A percentile compares a stretch with the other conserved stretches of the same genome.
Conservation (phyloP, 768 basidiomycete species). For the Pholiota microspora region DNA sequence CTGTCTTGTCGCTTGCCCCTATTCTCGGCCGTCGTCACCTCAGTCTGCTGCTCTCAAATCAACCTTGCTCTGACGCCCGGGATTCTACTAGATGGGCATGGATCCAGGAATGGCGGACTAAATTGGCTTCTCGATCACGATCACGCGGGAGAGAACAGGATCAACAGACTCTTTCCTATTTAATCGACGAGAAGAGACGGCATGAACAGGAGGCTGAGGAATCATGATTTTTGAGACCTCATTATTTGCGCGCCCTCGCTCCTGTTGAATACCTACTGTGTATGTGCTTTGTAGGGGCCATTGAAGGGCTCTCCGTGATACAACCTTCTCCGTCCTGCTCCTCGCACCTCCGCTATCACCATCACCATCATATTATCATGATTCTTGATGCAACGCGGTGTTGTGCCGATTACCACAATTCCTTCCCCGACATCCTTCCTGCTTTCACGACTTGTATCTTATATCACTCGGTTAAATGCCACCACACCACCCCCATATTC, state of each 20-base stretch:
- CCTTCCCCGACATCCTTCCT: neutral
- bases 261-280: neutral
- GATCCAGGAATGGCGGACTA: slow-evolving; percentile 69
- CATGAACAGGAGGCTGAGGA: slow-evolving; percentile 36
- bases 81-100: slow-evolving; percentile 51
- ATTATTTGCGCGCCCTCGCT: neutral
- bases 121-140: slow-evolving; percentile 51
- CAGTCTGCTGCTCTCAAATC: slow-evolving; percentile 49
- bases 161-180: slow-evolving; percentile 44
- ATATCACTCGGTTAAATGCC: neutral
- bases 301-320: neutral
- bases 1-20: slow-evolving; percentile 83
- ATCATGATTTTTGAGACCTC: slow-evolving; percentile 11
- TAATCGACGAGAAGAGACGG: slow-evolving; percentile 56
- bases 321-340: neutral
- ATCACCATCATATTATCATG: neutral
- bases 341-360: neutral
- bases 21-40: slow-evolving; percentile 74
- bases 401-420: neutral
- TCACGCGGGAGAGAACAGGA: slow-evolving; percentile 43
- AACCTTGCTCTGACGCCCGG: slow-evolving; percentile 24
- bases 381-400: neutral
- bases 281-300: slow-evolving; percentile 7
- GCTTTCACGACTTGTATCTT: slow-evolving; percentile 3
- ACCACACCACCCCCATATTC: neutral